Percentiles rank a stretch among this genome's conserved stretches.
phyloP scores from a whole-genome alignment of 306 rosid genomes.

The Castanea mollissima region DNA sequence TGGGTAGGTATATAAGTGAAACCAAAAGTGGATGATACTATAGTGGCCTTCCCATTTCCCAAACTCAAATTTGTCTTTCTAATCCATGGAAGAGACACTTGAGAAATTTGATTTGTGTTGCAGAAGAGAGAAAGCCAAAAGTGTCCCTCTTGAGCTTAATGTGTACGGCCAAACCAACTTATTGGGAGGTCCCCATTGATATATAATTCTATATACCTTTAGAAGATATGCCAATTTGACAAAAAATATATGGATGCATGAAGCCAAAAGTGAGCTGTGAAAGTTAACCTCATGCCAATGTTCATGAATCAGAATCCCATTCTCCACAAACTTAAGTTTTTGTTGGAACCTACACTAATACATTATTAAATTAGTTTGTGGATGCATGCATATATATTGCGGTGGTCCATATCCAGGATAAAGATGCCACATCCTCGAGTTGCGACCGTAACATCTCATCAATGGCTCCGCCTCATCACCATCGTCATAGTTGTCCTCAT shows the following conservation, averaged over 20 bases:
- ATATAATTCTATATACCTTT: background rate
- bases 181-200: slow-evolving; percentile 5
- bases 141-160: background rate
- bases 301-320: slow-evolving; percentile 51
- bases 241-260: slow-evolving; percentile 27
- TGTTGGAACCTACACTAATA: slow-evolving; percentile 27
- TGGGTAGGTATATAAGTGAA: background rate
- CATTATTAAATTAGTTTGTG: background rate
- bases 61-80: slow-evolving; percentile 38
- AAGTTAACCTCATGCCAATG: slow-evolving; percentile 11
- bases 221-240: slow-evolving; percentile 10
- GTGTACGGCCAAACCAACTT: slow-evolving; percentile 21
- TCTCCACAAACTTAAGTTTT: slow-evolving; percentile 46
- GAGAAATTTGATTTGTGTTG: background rate
- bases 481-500: slow-evolving; percentile 22
- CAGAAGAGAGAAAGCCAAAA: slow-evolving; percentile 8
- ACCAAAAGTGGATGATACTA: background rate
- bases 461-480: slow-evolving; percentile 26
- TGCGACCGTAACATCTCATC: slow-evolving; percentile 29
- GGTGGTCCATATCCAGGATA: slow-evolving; percentile 33
- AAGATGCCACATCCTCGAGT: slow-evolving; percentile 46
- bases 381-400: background rate
- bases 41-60: slow-evolving; percentile 14
- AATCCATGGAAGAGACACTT: slow-evolving; percentile 45
- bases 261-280: slow-evolving; percentile 31